A percentile compares a stretch with the other conserved stretches of the same genome.
Conservation (phyloP, 1,139 yeast genomes). For the Candida anutae region DNA sequence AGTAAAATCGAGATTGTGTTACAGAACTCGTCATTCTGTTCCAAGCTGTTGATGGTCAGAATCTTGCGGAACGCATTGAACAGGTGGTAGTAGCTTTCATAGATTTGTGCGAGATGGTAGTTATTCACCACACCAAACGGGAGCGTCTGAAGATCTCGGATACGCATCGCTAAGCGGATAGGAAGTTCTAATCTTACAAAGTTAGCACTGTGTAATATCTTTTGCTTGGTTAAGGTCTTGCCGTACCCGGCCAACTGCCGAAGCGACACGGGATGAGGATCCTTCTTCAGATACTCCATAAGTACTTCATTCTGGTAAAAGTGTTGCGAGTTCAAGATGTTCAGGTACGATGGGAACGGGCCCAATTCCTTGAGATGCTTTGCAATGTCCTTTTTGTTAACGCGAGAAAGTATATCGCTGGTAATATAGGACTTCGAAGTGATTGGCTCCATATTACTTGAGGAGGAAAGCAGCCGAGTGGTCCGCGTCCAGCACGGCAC, state of each 20-base stretch:
- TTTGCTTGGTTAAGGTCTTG: constrained; percentile 66
- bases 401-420: constrained; percentile 15
- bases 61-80: constrained; percentile 78
- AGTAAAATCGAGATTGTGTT: constrained; percentile 52
- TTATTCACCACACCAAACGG: constrained; percentile 84
- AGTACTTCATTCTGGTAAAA: constrained; percentile 80
- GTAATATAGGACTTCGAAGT: constrained; percentile 10
- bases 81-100: constrained; percentile 81
- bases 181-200: constrained; percentile 84
- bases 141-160: constrained; percentile 68
- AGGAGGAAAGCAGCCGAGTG: no score
- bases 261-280: constrained; percentile 84
- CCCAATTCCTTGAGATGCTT: constrained; percentile 32
- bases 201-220: constrained; percentile 74
- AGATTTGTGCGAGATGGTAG: constrained; percentile 77
- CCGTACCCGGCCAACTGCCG: constrained; percentile 89
- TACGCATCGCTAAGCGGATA: constrained; percentile 71
- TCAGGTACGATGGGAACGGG: constrained; percentile 38
- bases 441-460: constrained; percentile 3
- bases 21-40: constrained; percentile 72
- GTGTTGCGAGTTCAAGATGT: constrained; percentile 55
- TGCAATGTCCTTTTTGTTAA: constrained; percentile 33
- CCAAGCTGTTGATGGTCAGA: constrained; percentile 55
- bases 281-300: constrained; percentile 51
- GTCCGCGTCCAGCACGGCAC: no score